Base-by-base conservation (phyloP, 2,329 filamentous ascomycete species). In the Pseudogymnoascus sp. region DNA sequence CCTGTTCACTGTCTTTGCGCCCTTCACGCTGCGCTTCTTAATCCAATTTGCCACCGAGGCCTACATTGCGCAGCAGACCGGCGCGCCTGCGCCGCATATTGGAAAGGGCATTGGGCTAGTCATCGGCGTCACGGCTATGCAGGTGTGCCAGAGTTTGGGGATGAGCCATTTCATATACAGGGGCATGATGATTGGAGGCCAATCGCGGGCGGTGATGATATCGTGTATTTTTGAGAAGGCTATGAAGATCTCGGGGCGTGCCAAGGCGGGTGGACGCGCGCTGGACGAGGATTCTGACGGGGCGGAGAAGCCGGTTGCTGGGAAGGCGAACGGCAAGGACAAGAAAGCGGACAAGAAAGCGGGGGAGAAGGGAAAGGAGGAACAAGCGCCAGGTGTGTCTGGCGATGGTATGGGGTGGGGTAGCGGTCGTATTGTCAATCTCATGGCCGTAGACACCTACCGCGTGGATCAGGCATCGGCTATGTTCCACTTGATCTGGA, bases 371-470 rank as follows among this genome's bases (percentile, higher is more conserved):
- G 74, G 73, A 3, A 66, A 70, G 5, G 68, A 72, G 3, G 76
- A 77, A 44, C 74, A 71, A 10, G 75, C 77, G 21, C 71, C 72
- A 38, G 83, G 81, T 2, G 76, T 88, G 17, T 75, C 82, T 9
- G 85, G 84, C 3, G 89, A 94, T 69, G 90, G 88, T 2, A 80
- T 84, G 21, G 94, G 93, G 25, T 97, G 93, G 93, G 87, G 87
- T 63, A 97, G 97, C 70, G 94, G 94, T 21, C 86, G 91, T 65
- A 91, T 97, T 60, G 86, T 94, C 71, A 96, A 95, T 68, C 73
- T 97, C 68, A 97, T 97, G 92, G 93, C 91, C 65, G 91, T 94
- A 48, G 93, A 97, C 72, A 95, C 92, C 0, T 95, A 96, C 74
- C 91, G 93, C 67, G 81, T 99, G 64, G 92, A 97, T 69, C 89